These are phyloP conservation scores for Beverwykella pulmonaria DNA, from an alignment of 495 filamentous ascomycete genomes.

Conservation along the genomic window DNA sequence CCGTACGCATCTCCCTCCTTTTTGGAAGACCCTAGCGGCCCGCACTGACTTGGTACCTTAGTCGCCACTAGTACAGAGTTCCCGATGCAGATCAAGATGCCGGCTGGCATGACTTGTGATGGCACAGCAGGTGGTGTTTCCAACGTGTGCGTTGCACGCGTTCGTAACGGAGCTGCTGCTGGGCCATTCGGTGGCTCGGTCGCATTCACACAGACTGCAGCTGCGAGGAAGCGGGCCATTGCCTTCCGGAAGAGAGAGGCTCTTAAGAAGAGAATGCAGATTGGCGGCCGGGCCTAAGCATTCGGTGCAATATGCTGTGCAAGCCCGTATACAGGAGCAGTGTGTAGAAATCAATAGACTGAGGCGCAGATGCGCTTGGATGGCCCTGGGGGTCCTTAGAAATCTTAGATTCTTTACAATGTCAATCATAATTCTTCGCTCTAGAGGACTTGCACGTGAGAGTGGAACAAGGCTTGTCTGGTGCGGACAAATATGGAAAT, in stretches of 20 bases:
- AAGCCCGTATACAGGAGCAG: not conserved
- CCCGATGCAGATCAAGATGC: slow-evolving; percentile 61
- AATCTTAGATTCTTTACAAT: too few relatives aligned
- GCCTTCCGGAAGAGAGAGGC: slow-evolving; percentile 24
- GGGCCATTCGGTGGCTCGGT: slow-evolving; percentile 64
- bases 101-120: slow-evolving; percentile 62
- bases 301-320: not conserved
- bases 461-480: not conserved
- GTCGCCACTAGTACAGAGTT: slow-evolving; percentile 55
- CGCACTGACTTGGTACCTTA: too few relatives aligned
- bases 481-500: not conserved
- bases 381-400: not conserved
- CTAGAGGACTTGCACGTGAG: not conserved
- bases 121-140: slow-evolving; percentile 54
- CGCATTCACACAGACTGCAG: slow-evolving; percentile 44
- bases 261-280: slow-evolving; percentile 39
- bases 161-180: slow-evolving; percentile 58
- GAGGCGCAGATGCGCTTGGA: not conserved
- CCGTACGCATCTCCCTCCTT: too few relatives aligned
- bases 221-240: slow-evolving; percentile 40
- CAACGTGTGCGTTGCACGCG: slow-evolving; percentile 61
- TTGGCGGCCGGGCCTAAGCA: not conserved
- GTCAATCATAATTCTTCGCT: too few relatives aligned
- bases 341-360: not conserved
- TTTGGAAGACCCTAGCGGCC: too few relatives aligned